Evolutionary conservation across 2,329 filamentous ascomycete genomes (phyloP).

Genomic region (Myrmaecium sp.): DNA sequence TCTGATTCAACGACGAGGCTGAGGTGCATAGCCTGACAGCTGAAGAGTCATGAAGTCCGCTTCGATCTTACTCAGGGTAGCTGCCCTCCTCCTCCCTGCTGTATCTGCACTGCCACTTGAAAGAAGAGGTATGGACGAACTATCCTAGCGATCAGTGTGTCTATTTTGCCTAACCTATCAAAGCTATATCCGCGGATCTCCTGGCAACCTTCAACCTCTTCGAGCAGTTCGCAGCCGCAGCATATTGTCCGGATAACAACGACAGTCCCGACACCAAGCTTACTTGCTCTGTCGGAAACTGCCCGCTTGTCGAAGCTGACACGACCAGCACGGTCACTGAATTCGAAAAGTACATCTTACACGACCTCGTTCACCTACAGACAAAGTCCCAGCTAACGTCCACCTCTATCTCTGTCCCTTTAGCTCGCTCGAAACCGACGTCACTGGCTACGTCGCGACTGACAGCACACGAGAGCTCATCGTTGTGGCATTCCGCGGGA

Average conservation of each 20-base stretch:
- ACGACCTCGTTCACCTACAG: no score
- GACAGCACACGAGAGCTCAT: slow-evolving; percentile 35
- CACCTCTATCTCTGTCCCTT: not conserved
- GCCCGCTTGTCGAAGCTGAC: slow-evolving; percentile 29
- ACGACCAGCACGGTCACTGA: slow-evolving; percentile 29
- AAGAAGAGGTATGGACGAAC: no score
- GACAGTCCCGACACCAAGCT: slow-evolving; percentile 26
- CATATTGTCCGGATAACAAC: slow-evolving; percentile 35
- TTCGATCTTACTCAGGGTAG: no score
- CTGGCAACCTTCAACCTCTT: slow-evolving; percentile 28
- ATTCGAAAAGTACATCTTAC: slow-evolving; percentile 28
- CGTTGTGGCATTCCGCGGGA: slow-evolving; percentile 44
- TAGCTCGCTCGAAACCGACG: slow-evolving; percentile 21
- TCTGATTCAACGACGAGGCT: no score
- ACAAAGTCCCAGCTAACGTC: no score
- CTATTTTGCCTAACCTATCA: not conserved
- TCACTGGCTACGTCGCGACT: slow-evolving; percentile 29
- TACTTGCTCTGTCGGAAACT: slow-evolving; percentile 29
- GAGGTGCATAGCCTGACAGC: no score
- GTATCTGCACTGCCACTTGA: no score
- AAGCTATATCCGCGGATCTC: slow-evolving; percentile 22
- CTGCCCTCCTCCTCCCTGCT: no score
- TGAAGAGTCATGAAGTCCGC: no score
- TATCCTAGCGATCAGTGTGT: no score
- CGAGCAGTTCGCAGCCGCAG: slow-evolving; percentile 35